Evolutionary conservation across 805 yeast species (phyloP).

Genomic region (Blastobotrys americana): DNA sequence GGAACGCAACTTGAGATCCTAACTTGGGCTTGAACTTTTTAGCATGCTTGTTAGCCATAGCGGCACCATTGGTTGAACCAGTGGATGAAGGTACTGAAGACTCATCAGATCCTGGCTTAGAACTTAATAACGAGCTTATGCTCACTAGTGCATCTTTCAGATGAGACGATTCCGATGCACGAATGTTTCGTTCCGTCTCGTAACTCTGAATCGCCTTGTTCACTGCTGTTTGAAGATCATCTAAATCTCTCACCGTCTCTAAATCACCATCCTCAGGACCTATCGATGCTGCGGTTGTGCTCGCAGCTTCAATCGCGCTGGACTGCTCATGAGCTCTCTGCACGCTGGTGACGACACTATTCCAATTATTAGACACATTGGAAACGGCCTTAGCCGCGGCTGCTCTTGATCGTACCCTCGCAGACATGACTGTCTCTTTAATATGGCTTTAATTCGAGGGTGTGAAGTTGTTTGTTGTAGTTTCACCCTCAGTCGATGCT

Average conservation of each 20-base stretch:
- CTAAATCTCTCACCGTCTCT: slow-evolving; percentile 1
- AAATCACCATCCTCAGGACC: background rate
- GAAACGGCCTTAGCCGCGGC: background rate
- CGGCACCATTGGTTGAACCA: background rate
- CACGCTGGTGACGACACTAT: background rate
- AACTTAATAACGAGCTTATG: background rate
- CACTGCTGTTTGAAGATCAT: background rate
- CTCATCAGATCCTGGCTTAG: background rate
- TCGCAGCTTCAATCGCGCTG: background rate
- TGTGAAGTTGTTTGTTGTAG: slow-evolving; percentile 1
- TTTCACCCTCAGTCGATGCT: too few relatives aligned
- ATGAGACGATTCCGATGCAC: background rate
- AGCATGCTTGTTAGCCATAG: background rate
- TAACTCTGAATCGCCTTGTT: background rate
- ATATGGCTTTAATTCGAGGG: too few relatives aligned
- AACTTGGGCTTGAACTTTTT: slow-evolving; percentile 22
- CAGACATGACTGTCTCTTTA: too few relatives aligned
- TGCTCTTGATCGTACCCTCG: slow-evolving; percentile 1
- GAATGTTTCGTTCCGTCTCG: background rate
- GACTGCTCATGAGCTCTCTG: slow-evolving; percentile 1
- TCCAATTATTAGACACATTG: background rate
- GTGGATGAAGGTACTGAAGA: background rate
- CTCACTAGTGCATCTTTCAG: background rate
- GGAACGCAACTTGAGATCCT: slow-evolving; percentile 85
- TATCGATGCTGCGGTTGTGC: background rate